phyloP scores from a whole-genome alignment of 441 rosid genomes.

The Populus hybrid region DNA sequence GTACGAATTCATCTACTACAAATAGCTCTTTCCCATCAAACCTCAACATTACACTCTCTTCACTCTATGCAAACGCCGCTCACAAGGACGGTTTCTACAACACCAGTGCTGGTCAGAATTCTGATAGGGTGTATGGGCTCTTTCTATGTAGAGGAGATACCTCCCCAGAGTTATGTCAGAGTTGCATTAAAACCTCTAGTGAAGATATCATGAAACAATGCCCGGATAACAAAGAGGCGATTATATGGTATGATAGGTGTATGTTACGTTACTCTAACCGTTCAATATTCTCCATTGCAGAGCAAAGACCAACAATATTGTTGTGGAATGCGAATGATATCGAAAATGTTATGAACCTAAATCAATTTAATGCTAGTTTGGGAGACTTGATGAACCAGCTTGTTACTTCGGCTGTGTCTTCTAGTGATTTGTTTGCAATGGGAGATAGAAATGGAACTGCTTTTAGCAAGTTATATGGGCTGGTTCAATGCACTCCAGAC shows the following conservation, averaged over 20 bases:
- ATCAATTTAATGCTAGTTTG: no score
- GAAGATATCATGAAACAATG: slow-evolving; percentile 15
- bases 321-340: no score
- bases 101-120: background rate
- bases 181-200: slow-evolving; percentile 23
- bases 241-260: slow-evolving; percentile 35
- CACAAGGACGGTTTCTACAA: slow-evolving; percentile 1
- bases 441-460: background rate
- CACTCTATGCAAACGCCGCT: background rate
- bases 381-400: no score
- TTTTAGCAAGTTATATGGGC: background rate
- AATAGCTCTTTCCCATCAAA: no score
- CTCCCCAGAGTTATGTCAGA: background rate
- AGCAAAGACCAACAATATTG: no score
- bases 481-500: slow-evolving; percentile 18
- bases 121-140: slow-evolving; percentile 17
- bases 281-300: background rate
- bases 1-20: no score
- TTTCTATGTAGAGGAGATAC: slow-evolving; percentile 30
- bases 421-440: background rate
- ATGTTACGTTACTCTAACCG: slow-evolving; percentile 25
- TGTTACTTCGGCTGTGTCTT: background rate
- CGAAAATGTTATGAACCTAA: no score
- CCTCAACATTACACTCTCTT: no score
- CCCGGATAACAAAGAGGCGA: slow-evolving; percentile 11